Percentiles rank a stretch among this genome's conserved stretches.
Conservation (phyloP, 2,329 filamentous ascomycete species). For the Trichoderma sp. region DNA sequence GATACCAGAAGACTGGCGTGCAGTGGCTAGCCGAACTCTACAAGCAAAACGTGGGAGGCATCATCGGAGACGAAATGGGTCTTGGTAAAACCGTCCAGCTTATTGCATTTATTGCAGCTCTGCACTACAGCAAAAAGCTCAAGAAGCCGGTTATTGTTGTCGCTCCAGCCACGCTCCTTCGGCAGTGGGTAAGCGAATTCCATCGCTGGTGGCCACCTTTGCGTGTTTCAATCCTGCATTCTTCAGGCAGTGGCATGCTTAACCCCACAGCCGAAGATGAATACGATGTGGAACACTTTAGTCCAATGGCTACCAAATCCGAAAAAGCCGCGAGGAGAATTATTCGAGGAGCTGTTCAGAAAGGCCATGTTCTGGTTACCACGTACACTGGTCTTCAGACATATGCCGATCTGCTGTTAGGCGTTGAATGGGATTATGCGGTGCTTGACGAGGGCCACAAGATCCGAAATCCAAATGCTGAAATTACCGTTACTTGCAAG, state of each 20-base stretch:
- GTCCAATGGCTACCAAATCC: conserved; percentile 35
- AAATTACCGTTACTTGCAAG: conserved; percentile 93
- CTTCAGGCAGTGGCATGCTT: conserved; percentile 94
- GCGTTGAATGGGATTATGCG: conserved; percentile 87
- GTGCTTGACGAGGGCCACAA: conserved; percentile 97
- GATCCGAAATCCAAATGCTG: conserved; percentile 93
- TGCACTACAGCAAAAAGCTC: conserved; percentile 88
- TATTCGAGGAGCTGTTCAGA: conserved; percentile 73
- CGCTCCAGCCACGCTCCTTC: conserved; percentile 89
- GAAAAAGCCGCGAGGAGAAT: conserved; percentile 71
- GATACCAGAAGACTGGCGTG: conserved; percentile 95
- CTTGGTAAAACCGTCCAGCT: conserved; percentile 83
- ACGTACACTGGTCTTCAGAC: conserved; percentile 96
- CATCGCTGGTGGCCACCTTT: conserved; percentile 99
- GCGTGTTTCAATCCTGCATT: conserved; percentile 90
- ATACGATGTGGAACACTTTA: conserved; percentile 47
- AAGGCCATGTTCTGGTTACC: conserved; percentile 91
- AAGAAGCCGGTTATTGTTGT: conserved; percentile 86
- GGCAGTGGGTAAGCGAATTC: conserved; percentile 98
- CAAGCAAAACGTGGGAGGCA: conserved; percentile 84
- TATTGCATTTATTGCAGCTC: conserved; percentile 77
- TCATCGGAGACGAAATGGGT: conserved; percentile 97
- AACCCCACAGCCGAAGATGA: conserved; percentile 66
- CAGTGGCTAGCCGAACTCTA: conserved; percentile 95
- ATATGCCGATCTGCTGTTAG: conserved; percentile 78